A percentile compares a stretch with the other conserved stretches of the same genome.
Conservation (phyloP, 2,329 filamentous ascomycete species). For the Trichophaea hybrida region DNA sequence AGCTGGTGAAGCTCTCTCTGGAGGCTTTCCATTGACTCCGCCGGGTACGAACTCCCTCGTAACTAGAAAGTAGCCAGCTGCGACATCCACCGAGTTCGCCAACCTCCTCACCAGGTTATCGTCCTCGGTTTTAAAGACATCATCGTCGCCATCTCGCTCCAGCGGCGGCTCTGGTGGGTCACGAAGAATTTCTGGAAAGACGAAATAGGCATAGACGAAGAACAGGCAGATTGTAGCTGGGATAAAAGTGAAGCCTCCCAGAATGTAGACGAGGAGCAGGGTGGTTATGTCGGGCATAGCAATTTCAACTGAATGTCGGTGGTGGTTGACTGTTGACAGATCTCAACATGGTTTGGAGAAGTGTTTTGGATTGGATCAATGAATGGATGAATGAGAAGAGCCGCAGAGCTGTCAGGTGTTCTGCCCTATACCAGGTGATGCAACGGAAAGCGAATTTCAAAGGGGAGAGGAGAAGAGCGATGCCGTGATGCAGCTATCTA, state of each 20-base stretch:
- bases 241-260: slow-evolving; percentile 78
- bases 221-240: slow-evolving; percentile 52
- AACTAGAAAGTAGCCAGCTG: slow-evolving; percentile 88
- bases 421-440: too few relatives aligned
- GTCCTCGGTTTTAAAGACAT: slow-evolving; percentile 47
- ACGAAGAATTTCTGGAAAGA: slow-evolving; percentile 43
- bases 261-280: slow-evolving; percentile 62
- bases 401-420: not conserved
- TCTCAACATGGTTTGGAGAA: not conserved
- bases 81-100: slow-evolving; percentile 45
- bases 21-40: slow-evolving; percentile 82
- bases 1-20: slow-evolving; percentile 62
- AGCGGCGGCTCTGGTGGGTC: slow-evolving; percentile 35
- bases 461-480: too few relatives aligned
- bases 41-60: slow-evolving; percentile 84
- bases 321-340: not conserved
- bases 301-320: not conserved
- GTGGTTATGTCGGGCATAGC: slow-evolving; percentile 20
- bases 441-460: too few relatives aligned
- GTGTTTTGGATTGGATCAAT: not conserved
- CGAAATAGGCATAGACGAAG: slow-evolving; percentile 53
- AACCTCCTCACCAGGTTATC: slow-evolving; percentile 33
- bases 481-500: too few relatives aligned
- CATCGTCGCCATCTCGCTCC: slow-evolving; percentile 49
- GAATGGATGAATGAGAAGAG: not conserved